Evolutionary conservation across 2,329 filamentous ascomycete genomes (phyloP).

Genomic region (Epichloe hybrida): DNA sequence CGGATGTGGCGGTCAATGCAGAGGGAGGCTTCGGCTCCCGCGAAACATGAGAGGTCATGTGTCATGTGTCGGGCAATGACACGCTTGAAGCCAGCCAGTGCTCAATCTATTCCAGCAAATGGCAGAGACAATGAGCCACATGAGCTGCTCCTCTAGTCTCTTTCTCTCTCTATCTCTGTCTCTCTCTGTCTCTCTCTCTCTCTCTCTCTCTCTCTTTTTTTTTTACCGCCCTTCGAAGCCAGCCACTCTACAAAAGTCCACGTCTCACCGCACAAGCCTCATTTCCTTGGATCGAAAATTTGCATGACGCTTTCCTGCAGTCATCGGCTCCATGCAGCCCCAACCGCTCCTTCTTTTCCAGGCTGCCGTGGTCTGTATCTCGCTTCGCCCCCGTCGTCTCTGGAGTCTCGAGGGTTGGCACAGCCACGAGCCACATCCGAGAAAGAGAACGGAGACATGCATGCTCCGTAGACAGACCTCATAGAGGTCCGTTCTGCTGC

Average conservation of each 20-base stretch:
- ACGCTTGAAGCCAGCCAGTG: neutral
- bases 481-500: neutral
- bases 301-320: conserved; percentile 1
- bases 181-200: no score
- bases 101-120: neutral
- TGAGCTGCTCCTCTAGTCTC: no score
- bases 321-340: neutral
- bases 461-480: neutral
- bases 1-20: no score
- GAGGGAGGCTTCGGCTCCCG: neutral
- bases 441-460: neutral
- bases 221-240: neutral
- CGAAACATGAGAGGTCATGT: neutral
- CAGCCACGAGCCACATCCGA: neutral
- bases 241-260: neutral
- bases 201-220: no score
- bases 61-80: neutral
- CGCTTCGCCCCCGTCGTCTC: neutral
- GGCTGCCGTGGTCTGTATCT: neutral
- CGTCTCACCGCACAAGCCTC: neutral
- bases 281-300: no score
- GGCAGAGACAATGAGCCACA: neutral
- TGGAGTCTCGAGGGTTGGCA: neutral
- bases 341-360: neutral
- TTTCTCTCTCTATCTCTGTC: no score